A percentile compares a stretch with the other conserved stretches of the same genome.
Conservation (phyloP, 306 rosid genomes). For the Fagus crenata region DNA sequence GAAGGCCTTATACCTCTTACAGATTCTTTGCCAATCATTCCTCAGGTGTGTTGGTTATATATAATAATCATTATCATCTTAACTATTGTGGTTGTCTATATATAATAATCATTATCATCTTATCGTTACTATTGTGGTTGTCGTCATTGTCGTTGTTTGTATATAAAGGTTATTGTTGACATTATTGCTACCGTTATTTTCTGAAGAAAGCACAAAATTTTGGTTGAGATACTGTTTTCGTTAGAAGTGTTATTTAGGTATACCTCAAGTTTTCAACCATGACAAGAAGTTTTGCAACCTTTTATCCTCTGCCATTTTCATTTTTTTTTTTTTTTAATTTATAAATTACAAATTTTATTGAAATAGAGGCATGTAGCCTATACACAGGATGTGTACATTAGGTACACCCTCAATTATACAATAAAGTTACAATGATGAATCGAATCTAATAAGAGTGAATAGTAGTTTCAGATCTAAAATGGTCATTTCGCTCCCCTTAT, state of each 20-base stretch:
- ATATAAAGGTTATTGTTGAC: no score
- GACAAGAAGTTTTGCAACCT: background rate
- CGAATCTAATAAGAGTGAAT: no score
- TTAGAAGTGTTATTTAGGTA: background rate
- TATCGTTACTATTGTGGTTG: background rate
- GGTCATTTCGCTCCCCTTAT: no score
- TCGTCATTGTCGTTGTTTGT: background rate
- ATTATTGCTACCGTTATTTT: background rate
- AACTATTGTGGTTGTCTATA: background rate
- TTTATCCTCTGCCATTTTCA: background rate
- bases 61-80: background rate
- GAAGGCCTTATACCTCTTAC: constrained; percentile 97
- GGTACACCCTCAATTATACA: no score
- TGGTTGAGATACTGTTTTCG: background rate
- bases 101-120: background rate
- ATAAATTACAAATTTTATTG: no score
- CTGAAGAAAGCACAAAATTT: background rate
- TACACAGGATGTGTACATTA: no score
- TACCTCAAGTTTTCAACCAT: background rate
- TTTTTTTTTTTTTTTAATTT: no score
- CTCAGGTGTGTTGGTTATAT: constrained; percentile 59
- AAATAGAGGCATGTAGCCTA: no score
- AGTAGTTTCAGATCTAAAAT: no score
- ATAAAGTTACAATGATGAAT: no score
- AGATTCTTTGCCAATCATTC: constrained; percentile 83